Base-by-base conservation (phyloP, 2,329 filamentous ascomycete genomes). In the Botryotinia calthae region DNA sequence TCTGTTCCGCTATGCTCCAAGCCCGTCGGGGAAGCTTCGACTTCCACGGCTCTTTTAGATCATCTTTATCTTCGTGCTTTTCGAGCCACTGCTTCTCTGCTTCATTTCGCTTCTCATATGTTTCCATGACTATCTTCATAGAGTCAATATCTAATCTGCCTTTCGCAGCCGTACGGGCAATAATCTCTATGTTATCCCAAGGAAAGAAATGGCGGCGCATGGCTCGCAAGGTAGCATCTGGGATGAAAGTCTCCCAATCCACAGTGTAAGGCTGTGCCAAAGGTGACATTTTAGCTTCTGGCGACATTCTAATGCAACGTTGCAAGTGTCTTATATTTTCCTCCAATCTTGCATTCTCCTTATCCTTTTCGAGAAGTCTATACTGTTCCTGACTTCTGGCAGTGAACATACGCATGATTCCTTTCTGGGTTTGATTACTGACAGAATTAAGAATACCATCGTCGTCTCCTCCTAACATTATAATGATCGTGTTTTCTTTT, bases 11-110 rank as follows among this genome's bases (percentile, higher is more conserved):
- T 56, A 56, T 56, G n/a, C n/a, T 56, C 51, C 51, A 56, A 28
- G 51, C n/a, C 14, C 51, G 51, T 18, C 14, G n/a, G n/a, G 51
- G 51, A 14, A 56, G 51, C 51, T 56, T 56, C 7, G 51, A 56
- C 7, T 56, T 56, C 51, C 51, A 56, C n/a, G 51, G 51, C 51
- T n/a, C 51, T 56, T 56, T 56, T 18, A 28, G n/a, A 28, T 56
- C n/a, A 9, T 56, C 51, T 14, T 28, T n/a, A 18, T 56, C 51
- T 56, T 56, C 51, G 51, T 56, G n/a, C 18, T 56, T 56, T 18
- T 56, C 51, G 51, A 56, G 51, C 51, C 51, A 56, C n/a, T 56
- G 51, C 51, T 56, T 56, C 51, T 56, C 51, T 56, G 51, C 51
- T 28, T 56, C 51, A 28, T n/a, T 56, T 28, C 51, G n/a, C 16